Evolutionary conservation across 371 early-diverging fungal genomes (phyloP), one percentile per base, ranked within the genome.

Genomic region (Rhizopus stolonifer): DNA sequence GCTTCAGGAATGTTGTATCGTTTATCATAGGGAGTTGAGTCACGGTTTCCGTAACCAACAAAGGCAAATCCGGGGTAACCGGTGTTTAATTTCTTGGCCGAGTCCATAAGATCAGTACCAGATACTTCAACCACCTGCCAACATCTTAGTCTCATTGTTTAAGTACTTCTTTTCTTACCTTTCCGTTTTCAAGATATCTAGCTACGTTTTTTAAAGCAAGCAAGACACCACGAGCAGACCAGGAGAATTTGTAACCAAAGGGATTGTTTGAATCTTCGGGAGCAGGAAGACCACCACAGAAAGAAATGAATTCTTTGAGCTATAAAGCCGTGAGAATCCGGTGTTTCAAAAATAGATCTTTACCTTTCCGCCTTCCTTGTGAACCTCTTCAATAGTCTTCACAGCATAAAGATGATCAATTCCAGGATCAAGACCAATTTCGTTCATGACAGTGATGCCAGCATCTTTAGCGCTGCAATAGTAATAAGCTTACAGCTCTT

Each of bases 241-340:
- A 99, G 62, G 91, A 90, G 80, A 99, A 99, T 77, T 99, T 99
- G 87, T 99, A 99, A 25, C 98, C 98, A 31, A 99, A 86, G 45
- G 99, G 98, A 69, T 96, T 98, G 83, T 93, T 88, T 49, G 92
- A 91, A 51, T 84, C 88, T 71, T 99, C 99, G 14, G 99, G 99
- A 23, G 98, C 99, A 13, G 99, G 99, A 50, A 99, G 83, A 40
- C 99, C 99, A 59, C 99, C 98, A 75, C 99, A 98, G 91, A 92
- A 98, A 7, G 95, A 94, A 49, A 91, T 80, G 75, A 98, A 99
- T 8, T 91, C 90, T 36, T 75, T 61, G 44, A 87, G 58, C 87
- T 86, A 67, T 14, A n/a, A 8, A 52, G 45, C n/a, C 24, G 49
- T 18, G 21, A 44, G 31, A 21, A 18, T 0, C 18, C 42, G 42